A percentile compares a stretch with the other conserved stretches of the same genome.
Conservation (phyloP, 2,329 filamentous ascomycete species). For the Aphanoascus verrucosus region DNA sequence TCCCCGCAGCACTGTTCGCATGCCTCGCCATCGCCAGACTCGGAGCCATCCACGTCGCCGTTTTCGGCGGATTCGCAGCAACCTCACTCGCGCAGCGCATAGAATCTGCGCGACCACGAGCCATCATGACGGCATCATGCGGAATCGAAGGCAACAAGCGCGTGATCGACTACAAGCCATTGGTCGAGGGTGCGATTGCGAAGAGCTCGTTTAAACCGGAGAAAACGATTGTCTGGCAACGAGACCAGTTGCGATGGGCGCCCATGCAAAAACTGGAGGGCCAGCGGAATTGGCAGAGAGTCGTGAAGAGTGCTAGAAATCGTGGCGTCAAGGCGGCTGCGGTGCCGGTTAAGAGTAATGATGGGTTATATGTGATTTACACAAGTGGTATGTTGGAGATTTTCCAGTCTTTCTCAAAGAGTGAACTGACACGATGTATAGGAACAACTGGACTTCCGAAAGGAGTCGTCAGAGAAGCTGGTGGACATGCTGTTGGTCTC, state of each 20-base stretch:
- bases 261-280: constrained; percentile 54
- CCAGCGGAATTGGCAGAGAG: constrained; percentile 67
- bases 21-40: constrained; percentile 72
- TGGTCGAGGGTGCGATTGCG: constrained; percentile 62
- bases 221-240: constrained; percentile 72
- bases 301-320: constrained; percentile 59
- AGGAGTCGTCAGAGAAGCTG: constrained; percentile 70
- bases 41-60: constrained; percentile 80
- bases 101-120: constrained; percentile 64
- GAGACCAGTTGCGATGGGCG: constrained; percentile 65
- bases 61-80: constrained; percentile 85
- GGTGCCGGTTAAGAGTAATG: constrained; percentile 66
- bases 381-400: constrained; percentile 48
- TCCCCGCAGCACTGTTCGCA: constrained; percentile 75
- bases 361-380: constrained; percentile 83
- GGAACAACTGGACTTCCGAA: constrained; percentile 75
- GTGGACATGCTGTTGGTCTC: constrained; percentile 76
- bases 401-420: not conserved
- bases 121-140: constrained; percentile 79
- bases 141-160: constrained; percentile 81
- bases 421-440: constrained; percentile 13
- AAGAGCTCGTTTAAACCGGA: constrained; percentile 60
- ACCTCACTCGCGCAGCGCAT: constrained; percentile 76
- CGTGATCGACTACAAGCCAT: constrained; percentile 62
- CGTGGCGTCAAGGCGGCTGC: constrained; percentile 59